These are phyloP conservation scores for Samsoniella hepiali DNA, from an alignment of 2,329 filamentous ascomycete genomes.

Conservation along the genomic window DNA sequence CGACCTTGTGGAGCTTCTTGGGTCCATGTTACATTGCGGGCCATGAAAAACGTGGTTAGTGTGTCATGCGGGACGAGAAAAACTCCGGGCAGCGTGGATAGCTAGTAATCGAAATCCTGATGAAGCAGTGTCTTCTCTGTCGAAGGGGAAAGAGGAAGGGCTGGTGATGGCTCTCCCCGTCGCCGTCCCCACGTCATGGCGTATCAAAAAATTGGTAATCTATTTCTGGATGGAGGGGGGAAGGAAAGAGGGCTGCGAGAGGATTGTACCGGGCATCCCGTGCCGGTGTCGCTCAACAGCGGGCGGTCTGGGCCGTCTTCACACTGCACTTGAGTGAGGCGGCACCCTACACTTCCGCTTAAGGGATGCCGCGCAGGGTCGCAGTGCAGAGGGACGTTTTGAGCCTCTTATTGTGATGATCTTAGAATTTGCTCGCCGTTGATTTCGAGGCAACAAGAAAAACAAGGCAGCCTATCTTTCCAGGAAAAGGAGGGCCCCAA, in stretches of 20 bases:
- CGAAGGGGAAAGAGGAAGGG: neutral
- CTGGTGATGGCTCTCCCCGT: neutral
- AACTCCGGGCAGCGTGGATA: neutral
- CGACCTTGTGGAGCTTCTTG: neutral
- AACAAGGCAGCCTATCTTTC: too few species aligned
- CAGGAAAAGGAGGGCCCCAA: too few species aligned
- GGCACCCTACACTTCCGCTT: neutral
- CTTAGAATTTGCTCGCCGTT: neutral
- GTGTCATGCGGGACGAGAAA: neutral
- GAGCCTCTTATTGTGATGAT: neutral
- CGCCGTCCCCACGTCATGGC: neutral
- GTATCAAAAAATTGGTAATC: neutral
- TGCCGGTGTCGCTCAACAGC: neutral
- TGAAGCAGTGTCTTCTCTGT: neutral
- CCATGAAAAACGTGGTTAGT: conserved; percentile 6
- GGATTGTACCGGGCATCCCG: neutral
- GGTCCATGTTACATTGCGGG: conserved; percentile 5
- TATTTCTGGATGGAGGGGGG: neutral
- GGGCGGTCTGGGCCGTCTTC: neutral
- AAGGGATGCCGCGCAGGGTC: neutral
- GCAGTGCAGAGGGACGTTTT: neutral
- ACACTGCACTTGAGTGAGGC: too few species aligned
- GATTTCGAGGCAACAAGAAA: neutral
- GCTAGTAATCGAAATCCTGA: neutral
- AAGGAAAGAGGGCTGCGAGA: neutral